These are phyloP conservation scores for Prosopis cineraria DNA, from an alignment of 306 rosid species.

Conservation along the genomic window DNA sequence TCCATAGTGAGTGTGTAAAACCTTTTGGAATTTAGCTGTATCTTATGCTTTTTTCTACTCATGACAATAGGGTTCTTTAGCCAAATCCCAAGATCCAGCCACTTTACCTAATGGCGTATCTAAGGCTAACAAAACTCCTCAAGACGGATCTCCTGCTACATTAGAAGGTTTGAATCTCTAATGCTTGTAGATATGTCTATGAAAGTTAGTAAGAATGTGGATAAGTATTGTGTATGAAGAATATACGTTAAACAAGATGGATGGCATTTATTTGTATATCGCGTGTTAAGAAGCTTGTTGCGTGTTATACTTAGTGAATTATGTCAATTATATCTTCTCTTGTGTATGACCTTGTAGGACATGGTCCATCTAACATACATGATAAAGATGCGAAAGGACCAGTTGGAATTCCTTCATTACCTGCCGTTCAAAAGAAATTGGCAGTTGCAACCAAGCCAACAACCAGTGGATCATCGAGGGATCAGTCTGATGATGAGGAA, in stretches of 20 bases:
- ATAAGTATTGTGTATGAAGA: conserved; percentile 1
- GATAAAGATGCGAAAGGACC: conserved; percentile 62
- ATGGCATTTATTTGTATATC: conserved; percentile 6
- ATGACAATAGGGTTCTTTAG: conserved; percentile 59
- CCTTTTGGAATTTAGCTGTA: neutral
- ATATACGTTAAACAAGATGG: neutral
- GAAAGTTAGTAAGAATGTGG: conserved; percentile 9
- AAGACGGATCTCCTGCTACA: conserved; percentile 54
- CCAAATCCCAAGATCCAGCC: conserved; percentile 55
- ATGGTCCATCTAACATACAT: conserved; percentile 57
- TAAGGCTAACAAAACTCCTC: conserved; percentile 51
- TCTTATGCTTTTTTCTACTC: conserved; percentile 33
- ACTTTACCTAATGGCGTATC: conserved; percentile 54
- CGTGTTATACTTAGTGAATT: conserved; percentile 27
- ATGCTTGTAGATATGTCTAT: conserved; percentile 12
- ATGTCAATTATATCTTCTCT: conserved; percentile 15
- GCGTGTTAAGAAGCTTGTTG: neutral
- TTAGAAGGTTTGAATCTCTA: conserved; percentile 64
- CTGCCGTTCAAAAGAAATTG: conserved; percentile 51
- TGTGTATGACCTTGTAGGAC: conserved; percentile 44
- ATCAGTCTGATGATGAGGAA: conserved; percentile 83
- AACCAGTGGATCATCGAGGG: conserved; percentile 92
- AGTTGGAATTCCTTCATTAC: conserved; percentile 49
- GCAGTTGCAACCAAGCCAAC: conserved; percentile 47
- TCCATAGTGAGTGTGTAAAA: no score